Base-by-base conservation (phyloP, 441 rosid species). In the Dalechampia spathulata region DNA sequence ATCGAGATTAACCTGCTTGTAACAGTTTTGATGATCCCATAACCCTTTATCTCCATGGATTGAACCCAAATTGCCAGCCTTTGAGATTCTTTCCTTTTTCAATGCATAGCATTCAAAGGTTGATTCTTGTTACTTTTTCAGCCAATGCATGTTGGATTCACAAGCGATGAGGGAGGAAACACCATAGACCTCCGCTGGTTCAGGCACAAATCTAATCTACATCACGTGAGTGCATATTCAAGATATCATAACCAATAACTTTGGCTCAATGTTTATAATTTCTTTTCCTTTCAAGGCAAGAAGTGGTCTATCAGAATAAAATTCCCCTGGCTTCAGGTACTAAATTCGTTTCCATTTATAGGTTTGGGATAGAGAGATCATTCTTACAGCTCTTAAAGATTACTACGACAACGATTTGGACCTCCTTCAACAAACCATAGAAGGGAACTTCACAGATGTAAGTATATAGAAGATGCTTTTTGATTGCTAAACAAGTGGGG, bases 301-400 rank as follows among this genome's bases (percentile, higher is more conserved):
- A n/a, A 27, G 15, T 5, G 5, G n/a, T 12, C 14, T 14, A 16
- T 23, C 20, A 1, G 4, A 13, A 19, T 34, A 9, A 15, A 52
- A 20, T 1, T 17, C n/a, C 27, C 8, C 25, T 17, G 41, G 8
- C 11, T 20, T 17, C 5, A 15, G 43, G 20, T n/a, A 32, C 9
- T 26, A 48, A 46, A 39, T 55, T 12, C 30, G 3, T n/a, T 23
- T 2, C 7, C 3, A 19, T 6, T 16, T 19, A 6, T 44, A 91
- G 96, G 95, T 91, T 20, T 91, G 96, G 98, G 96, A 91, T n/a
- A 84, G 93, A 77, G 96, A 91, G 72, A 86, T 91, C 38, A 74
- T 91, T 46, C 87, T 81, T 3, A 78, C 87, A 44, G 89, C 98
- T 65, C 69, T 82, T 0, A 68, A 73, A 46, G 95, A 88, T 54